These are phyloP conservation scores for Brassica hybrid DNA, from an alignment of 441 rosid species.

Conservation along the genomic window DNA sequence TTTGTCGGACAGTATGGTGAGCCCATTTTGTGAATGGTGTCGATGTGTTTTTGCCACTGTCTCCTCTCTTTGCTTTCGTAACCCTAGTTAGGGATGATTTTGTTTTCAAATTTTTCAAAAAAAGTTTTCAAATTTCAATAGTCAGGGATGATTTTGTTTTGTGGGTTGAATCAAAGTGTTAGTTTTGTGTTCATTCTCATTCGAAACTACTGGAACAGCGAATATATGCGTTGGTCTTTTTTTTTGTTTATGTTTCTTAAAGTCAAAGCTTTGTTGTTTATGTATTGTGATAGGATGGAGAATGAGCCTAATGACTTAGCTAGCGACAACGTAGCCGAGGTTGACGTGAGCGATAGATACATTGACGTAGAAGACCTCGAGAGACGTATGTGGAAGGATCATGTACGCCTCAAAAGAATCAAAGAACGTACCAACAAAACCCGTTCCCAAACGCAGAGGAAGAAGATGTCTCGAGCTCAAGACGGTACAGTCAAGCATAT, in stretches of 20 bases:
- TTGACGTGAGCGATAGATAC: conserved; percentile 98
- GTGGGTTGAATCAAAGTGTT: no score
- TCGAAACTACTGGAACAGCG: no score
- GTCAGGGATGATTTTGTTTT: no score
- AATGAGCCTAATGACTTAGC: conserved; percentile 36
- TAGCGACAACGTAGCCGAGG: conserved; percentile 78
- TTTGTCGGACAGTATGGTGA: no score
- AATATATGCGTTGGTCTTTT: no score
- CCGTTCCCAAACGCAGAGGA: conserved; percentile 80
- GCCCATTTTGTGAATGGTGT: no score
- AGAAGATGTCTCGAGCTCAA: conserved; percentile 97
- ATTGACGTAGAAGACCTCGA: conserved; percentile 84
- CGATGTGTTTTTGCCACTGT: no score
- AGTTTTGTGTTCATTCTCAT: no score
- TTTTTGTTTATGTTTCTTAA: not conserved
- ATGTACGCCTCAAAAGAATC: conserved; percentile 77
- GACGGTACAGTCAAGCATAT: conserved; percentile 98
- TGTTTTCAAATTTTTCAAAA: no score
- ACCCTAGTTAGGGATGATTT: no score
- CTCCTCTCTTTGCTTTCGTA: no score
- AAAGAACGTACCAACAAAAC: conserved; percentile 67
- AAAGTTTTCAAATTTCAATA: no score
- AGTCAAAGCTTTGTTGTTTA: not conserved
- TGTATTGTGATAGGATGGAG: conserved; percentile 37
- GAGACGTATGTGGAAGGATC: conserved; percentile 98